Conservation (phyloP, 83 land plant species). For the Diphasiastrum complanatum region DNA sequence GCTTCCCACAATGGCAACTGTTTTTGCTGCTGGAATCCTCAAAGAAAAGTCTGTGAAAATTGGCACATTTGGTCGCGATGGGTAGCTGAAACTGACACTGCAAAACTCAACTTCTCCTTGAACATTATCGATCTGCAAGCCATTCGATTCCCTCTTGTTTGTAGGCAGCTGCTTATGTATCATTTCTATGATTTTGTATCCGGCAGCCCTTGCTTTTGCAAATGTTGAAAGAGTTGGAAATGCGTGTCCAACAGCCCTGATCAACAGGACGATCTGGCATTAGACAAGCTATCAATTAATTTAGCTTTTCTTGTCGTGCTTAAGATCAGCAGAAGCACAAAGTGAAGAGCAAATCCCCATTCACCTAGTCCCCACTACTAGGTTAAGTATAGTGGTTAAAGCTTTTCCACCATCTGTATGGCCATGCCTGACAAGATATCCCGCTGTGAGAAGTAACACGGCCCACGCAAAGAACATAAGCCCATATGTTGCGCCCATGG, state of each 20-base stretch:
- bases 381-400: conserved; percentile 78
- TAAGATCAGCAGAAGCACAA: too few species aligned
- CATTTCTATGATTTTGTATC: background rate
- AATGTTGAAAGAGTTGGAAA: background rate
- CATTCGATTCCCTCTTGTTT: background rate
- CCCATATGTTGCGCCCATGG: conserved; percentile 79
- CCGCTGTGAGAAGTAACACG: conserved; percentile 86
- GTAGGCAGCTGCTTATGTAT: background rate
- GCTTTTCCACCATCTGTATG: conserved; percentile 86
- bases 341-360: too few species aligned
- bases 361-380: conserved; percentile 87
- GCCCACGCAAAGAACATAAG: conserved; percentile 94
- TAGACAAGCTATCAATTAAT: too few species aligned
- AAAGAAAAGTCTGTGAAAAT: background rate
- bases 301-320: too few species aligned
- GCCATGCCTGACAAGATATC: conserved; percentile 70
- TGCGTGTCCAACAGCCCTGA: background rate
- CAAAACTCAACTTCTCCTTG: background rate
- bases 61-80: background rate
- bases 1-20: too few species aligned
- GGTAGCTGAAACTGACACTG: background rate
- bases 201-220: background rate
- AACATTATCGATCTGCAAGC: background rate
- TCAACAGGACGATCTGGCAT: too few species aligned
- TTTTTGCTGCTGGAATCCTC: background rate